phyloP scores from a whole-genome alignment of 139 green algal species.

The Haematococcus sp. region DNA sequence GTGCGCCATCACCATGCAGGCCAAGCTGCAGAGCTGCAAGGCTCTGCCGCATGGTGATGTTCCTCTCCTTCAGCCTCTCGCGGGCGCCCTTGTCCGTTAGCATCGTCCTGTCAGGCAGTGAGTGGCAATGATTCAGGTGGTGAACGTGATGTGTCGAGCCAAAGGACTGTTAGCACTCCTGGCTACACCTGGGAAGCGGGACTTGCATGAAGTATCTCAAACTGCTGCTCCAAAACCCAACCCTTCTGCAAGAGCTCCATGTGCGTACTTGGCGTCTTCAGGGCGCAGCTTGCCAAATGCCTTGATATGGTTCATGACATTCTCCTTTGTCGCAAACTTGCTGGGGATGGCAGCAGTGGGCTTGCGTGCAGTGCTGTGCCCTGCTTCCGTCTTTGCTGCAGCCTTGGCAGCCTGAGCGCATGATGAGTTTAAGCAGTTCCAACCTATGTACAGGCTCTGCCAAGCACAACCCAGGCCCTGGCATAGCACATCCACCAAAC shows the following conservation, averaged over 20 bases:
- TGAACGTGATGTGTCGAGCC: no score
- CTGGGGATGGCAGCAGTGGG: not conserved
- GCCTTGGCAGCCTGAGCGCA: slow-evolving; percentile 9
- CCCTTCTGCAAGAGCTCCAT: not conserved
- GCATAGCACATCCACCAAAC: not conserved
- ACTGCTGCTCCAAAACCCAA: not conserved
- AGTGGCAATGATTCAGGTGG: no score
- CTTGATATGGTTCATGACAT: slow-evolving; percentile 15
- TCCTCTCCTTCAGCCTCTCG: slow-evolving; percentile 23
- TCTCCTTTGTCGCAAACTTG: slow-evolving; percentile 6
- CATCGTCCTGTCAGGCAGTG: slow-evolving; percentile 12
- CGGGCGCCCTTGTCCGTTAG: slow-evolving; percentile 40
- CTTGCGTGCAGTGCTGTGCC: not conserved
- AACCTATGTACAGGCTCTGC: not conserved
- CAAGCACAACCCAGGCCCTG: not conserved
- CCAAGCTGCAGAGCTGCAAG: slow-evolving; percentile 18
- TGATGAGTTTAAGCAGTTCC: no score
- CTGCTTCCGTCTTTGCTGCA: not conserved
- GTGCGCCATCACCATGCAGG: not conserved
- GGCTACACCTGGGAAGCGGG: no score
- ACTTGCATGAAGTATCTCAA: no score
- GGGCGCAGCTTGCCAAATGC: slow-evolving; percentile 10
- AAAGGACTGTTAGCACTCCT: no score
- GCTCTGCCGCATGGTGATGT: slow-evolving; percentile 50
- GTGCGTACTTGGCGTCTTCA: slow-evolving; percentile 15